Evolutionary conservation across 768 basidiomycete genomes (phyloP).

Genomic region (Serendipita sp.): DNA sequence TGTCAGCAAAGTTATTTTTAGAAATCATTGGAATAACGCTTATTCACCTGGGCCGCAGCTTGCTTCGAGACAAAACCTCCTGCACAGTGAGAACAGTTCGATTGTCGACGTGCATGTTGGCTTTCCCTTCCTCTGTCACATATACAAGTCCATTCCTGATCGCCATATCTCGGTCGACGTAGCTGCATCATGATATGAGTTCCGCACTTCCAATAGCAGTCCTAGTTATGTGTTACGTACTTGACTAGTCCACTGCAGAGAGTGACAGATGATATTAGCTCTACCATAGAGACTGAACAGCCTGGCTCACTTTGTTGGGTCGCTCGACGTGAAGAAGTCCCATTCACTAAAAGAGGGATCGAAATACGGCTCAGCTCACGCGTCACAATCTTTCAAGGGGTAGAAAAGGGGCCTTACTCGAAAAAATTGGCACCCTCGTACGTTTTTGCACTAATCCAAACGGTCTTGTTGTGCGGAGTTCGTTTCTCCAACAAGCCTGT

Average conservation of each 20-base stretch:
- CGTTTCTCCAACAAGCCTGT: not conserved
- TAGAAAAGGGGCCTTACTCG: constrained; percentile 31
- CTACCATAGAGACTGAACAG: not conserved
- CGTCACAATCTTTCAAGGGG: constrained; percentile 6
- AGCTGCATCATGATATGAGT: constrained; percentile 28
- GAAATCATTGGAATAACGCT: too few relatives aligned
- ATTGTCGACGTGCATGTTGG: constrained; percentile 67
- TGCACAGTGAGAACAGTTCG: constrained; percentile 39
- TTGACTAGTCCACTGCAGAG: constrained; percentile 46
- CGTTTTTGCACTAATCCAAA: constrained; percentile 55
- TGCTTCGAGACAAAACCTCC: constrained; percentile 12
- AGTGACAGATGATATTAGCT: constrained; percentile 13
- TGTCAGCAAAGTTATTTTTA: not conserved
- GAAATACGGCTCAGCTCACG: not conserved
- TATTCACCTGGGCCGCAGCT: not conserved
- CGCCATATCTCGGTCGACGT: constrained; percentile 38
- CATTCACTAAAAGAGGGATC: constrained; percentile 31
- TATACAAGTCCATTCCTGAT: constrained; percentile 39
- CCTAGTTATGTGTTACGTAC: constrained; percentile 29
- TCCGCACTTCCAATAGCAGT: not conserved
- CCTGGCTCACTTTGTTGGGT: constrained; percentile 50
- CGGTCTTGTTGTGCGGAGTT: not conserved
- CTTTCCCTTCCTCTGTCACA: constrained; percentile 38
- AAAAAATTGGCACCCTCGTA: constrained; percentile 56
- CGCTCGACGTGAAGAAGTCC: constrained; percentile 39